phyloP scores from a whole-genome alignment of 208 protist species.

The Leishmania major region DNA sequence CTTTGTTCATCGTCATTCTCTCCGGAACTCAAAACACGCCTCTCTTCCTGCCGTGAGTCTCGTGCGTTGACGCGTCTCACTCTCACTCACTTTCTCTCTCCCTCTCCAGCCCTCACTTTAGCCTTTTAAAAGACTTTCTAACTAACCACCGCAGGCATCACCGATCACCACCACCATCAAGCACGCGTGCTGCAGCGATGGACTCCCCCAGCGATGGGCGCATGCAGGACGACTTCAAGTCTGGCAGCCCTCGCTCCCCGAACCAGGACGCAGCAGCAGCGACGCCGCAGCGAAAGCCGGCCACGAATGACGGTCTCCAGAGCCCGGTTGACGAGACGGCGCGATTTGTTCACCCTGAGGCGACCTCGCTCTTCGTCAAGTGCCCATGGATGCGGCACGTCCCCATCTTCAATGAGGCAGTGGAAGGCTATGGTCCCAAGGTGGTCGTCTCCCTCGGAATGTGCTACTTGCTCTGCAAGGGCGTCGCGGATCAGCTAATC shows the following conservation, averaged over 20 bases:
- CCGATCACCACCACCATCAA: not conserved
- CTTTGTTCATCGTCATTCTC: too few species aligned
- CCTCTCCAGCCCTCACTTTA: not conserved
- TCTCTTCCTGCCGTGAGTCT: not conserved
- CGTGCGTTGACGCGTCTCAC: not conserved
- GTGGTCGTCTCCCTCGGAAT: slow-evolving; percentile 41
- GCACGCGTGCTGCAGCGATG: not conserved
- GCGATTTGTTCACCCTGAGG: slow-evolving; percentile 32
- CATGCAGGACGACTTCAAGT: not conserved
- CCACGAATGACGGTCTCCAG: not conserved
- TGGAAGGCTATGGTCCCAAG: slow-evolving; percentile 47
- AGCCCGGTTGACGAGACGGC: too few species aligned
- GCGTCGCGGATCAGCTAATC: slow-evolving; percentile 59
- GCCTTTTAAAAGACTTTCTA: not conserved
- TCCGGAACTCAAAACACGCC: too few species aligned
- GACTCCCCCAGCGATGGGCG: not conserved
- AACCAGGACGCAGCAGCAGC: not conserved
- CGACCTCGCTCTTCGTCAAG: slow-evolving; percentile 26
- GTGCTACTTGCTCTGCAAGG: slow-evolving; percentile 58
- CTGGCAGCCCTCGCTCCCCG: not conserved
- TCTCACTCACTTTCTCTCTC: not conserved
- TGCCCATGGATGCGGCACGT: slow-evolving; percentile 39
- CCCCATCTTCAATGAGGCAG: slow-evolving; percentile 46
- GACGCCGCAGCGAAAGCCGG: not conserved
- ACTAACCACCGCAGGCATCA: not conserved